Conservation (phyloP, 805 yeast species). For the Ogataea minuta region DNA sequence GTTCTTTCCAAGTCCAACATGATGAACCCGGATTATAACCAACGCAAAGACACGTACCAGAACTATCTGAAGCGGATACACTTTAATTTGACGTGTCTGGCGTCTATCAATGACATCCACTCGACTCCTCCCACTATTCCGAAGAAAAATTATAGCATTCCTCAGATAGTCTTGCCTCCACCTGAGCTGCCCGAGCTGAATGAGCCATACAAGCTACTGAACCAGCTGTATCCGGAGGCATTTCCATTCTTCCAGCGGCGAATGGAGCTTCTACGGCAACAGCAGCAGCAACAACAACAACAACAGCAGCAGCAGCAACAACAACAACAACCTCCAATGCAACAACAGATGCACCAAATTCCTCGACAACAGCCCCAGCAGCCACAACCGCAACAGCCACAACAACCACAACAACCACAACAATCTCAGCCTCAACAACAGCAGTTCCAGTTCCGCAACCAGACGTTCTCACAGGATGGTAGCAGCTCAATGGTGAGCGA, state of each 20-base stretch:
- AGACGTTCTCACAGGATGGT: conserved; percentile 14
- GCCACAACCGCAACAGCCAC: conserved; percentile 16
- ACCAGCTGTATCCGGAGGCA: conserved; percentile 52
- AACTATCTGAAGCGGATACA: conserved; percentile 38
- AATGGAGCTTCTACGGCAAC: conserved; percentile 28
- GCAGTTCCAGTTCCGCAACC: conserved; percentile 19
- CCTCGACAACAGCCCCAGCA: conserved; percentile 13
- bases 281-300: conserved; percentile 23
- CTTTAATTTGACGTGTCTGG: conserved; percentile 35
- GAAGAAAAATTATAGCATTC: conserved; percentile 34
- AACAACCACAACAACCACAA: conserved; percentile 27
- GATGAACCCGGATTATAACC: conserved; percentile 24
- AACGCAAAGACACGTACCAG: conserved; percentile 32
- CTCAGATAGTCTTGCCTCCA: conserved; percentile 53
- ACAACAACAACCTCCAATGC: conserved; percentile 9
- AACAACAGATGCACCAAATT: conserved; percentile 10
- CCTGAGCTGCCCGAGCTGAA: conserved; percentile 53
- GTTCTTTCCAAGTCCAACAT: conserved; percentile 24
- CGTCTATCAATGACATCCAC: conserved; percentile 38
- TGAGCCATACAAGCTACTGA: conserved; percentile 39
- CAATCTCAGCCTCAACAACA: conserved; percentile 13
- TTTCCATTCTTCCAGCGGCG: conserved; percentile 29
- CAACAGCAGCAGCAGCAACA: conserved; percentile 9
- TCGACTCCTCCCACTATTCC: conserved; percentile 28
- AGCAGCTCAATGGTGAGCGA: conserved; percentile 6